phyloP scores from a whole-genome alignment of 139 green algal genomes.

The Chlorella sp. region DNA sequence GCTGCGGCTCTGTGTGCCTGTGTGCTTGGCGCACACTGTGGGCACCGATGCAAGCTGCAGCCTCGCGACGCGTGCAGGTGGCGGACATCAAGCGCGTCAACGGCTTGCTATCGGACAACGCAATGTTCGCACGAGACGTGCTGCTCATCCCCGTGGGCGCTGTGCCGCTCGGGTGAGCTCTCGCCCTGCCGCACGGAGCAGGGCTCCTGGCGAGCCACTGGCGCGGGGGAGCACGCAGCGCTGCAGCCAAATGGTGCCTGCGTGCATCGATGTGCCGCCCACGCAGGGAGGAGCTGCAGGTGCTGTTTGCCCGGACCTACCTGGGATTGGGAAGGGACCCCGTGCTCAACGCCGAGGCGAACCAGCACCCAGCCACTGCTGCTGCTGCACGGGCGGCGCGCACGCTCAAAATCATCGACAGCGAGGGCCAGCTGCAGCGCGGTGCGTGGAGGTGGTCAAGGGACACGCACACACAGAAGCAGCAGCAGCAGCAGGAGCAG shows the following conservation, averaged over 20 bases:
- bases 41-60: too few relatives aligned
- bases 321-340: slow-evolving; percentile 21
- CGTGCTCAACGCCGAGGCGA: slow-evolving; percentile 30
- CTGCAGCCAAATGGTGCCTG: background rate
- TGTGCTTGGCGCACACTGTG: too few relatives aligned
- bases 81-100: slow-evolving; percentile 84
- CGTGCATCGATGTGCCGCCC: background rate
- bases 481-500: background rate
- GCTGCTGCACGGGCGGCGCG: slow-evolving; percentile 16
- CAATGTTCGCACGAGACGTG: slow-evolving; percentile 65
- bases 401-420: slow-evolving; percentile 8
- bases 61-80: slow-evolving; percentile 55
- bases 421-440: too few relatives aligned
- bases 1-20: too few relatives aligned
- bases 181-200: background rate
- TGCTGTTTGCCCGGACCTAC: slow-evolving; percentile 24
- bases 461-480: background rate
- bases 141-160: slow-evolving; percentile 66
- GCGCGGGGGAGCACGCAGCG: background rate
- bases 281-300: slow-evolving; percentile 31
- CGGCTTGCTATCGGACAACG: slow-evolving; percentile 70
- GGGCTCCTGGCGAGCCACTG: background rate
- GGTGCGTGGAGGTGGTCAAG: too few relatives aligned
- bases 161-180: slow-evolving; percentile 52
- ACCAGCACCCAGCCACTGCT: slow-evolving; percentile 50